Conservation (phyloP, 768 basidiomycete genomes). For the Russula lepida region DNA sequence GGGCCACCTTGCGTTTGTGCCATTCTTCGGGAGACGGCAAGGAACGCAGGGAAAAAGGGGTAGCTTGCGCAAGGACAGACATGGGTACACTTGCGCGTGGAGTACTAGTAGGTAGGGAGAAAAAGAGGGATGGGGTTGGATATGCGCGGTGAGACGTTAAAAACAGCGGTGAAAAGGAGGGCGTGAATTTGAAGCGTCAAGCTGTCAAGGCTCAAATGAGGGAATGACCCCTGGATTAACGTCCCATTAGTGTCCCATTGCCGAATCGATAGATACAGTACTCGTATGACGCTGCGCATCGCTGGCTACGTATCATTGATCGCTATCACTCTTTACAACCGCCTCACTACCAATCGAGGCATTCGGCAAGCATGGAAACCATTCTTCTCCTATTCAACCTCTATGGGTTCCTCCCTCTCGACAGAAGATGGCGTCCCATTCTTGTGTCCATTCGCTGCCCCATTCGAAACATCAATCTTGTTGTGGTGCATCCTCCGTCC, state of each 20-base stretch:
- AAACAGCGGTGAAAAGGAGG: not conserved
- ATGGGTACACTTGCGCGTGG: slow-evolving; percentile 25
- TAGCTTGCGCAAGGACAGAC: slow-evolving; percentile 29
- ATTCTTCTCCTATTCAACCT: not conserved
- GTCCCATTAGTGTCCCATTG: not conserved
- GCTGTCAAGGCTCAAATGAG: not conserved
- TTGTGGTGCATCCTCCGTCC: slow-evolving; percentile 26
- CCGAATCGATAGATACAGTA: not conserved
- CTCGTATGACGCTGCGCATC: no score
- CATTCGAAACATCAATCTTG: not conserved
- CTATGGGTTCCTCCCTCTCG: not conserved
- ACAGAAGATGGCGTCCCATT: not conserved
- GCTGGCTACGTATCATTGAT: not conserved
- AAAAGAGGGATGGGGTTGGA: not conserved
- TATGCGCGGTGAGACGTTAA: not conserved
- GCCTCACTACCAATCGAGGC: no score
- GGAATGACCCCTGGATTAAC: not conserved
- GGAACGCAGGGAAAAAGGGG: slow-evolving; percentile 34
- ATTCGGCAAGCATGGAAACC: no score
- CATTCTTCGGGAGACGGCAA: slow-evolving; percentile 76
- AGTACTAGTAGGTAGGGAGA: not conserved
- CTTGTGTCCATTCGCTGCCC: not conserved
- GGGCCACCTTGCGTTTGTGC: slow-evolving; percentile 83
- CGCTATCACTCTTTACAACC: not conserved
- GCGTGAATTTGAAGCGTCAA: not conserved